These are phyloP conservation scores for Dalbergia oliveri DNA, from an alignment of 306 rosid species.

Conservation along the genomic window DNA sequence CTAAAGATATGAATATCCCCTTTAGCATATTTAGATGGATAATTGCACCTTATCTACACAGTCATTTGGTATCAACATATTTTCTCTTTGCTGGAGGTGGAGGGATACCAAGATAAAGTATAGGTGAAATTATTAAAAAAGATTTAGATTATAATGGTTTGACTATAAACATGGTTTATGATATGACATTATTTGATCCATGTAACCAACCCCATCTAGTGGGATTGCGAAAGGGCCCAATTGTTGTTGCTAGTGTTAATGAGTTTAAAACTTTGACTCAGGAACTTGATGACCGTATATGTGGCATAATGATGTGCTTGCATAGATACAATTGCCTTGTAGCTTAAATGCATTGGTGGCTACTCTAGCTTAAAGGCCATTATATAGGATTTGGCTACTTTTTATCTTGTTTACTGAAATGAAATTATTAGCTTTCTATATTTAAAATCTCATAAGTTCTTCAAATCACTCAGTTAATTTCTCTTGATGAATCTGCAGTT, in stretches of 20 bases:
- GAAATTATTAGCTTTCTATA: conserved; percentile 32
- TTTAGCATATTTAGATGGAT: conserved; percentile 15
- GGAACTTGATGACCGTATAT: conserved; percentile 38
- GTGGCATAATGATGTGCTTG: conserved; percentile 23
- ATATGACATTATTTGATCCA: too few species aligned
- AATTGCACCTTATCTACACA: conserved; percentile 25
- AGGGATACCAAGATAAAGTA: too few species aligned
- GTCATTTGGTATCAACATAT: conserved; percentile 22
- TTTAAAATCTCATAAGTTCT: conserved; percentile 34
- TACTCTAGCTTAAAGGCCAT: conserved; percentile 7
- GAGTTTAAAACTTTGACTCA: background rate
- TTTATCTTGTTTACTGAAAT: conserved; percentile 25
- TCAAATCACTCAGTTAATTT: conserved; percentile 48
- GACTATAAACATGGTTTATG: too few species aligned
- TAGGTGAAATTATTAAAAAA: too few species aligned
- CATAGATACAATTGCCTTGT: conserved; percentile 13
- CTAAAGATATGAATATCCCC: conserved; percentile 25
- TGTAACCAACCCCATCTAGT: too few species aligned
- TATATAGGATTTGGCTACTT: conserved; percentile 17
- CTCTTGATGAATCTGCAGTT: conserved; percentile 62
- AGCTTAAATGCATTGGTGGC: conserved; percentile 19
- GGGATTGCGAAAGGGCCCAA: too few species aligned
- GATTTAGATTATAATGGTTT: too few species aligned
- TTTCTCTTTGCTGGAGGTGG: conserved; percentile 15
- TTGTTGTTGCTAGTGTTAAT: background rate